phyloP scores from a whole-genome alignment of 345 rosid genomes.

The Lepidium africanum region DNA sequence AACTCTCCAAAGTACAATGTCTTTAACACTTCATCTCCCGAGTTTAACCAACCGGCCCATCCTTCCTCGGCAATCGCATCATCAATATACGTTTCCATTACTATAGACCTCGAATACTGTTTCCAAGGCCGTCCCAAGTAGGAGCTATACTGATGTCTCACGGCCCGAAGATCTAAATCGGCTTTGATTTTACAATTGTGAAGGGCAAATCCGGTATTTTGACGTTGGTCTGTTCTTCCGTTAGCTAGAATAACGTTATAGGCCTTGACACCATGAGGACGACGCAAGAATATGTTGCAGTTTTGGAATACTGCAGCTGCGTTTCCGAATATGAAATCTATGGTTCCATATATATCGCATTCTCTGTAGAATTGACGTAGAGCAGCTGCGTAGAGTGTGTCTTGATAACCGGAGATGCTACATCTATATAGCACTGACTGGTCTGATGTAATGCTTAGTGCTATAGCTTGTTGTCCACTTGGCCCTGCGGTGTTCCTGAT shows the following conservation, averaged over 20 bases:
- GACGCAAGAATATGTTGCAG: conserved; percentile 46
- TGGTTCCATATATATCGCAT: conserved; percentile 63
- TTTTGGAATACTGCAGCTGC: conserved; percentile 80
- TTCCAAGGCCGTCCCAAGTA: conserved; percentile 88
- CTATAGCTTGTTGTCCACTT: conserved; percentile 56
- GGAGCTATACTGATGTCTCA: conserved; percentile 27
- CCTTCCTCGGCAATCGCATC: conserved; percentile 41
- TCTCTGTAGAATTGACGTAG: conserved; percentile 81
- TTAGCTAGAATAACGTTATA: conserved; percentile 51
- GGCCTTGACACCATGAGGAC: conserved; percentile 10
- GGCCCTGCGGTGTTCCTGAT: conserved; percentile 83
- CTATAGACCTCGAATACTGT: conserved; percentile 53
- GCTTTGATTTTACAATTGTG: conserved; percentile 47
- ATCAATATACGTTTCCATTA: conserved; percentile 62
- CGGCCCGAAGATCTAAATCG: conserved; percentile 26
- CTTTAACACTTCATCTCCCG: conserved; percentile 51
- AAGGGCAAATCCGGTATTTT: conserved; percentile 64
- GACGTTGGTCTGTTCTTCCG: conserved; percentile 59
- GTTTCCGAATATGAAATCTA: conserved; percentile 81
- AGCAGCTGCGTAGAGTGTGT: conserved; percentile 59
- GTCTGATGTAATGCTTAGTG: conserved; percentile 54
- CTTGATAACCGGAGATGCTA: conserved; percentile 74
- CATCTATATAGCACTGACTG: conserved; percentile 61
- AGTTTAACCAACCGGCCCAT: conserved; percentile 66
- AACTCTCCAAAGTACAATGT: conserved; percentile 79